Evolutionary conservation across 140 eudicot species (phyloP), one percentile per base, ranked within the genome.

Genomic region (Bidens hawaiensis): DNA sequence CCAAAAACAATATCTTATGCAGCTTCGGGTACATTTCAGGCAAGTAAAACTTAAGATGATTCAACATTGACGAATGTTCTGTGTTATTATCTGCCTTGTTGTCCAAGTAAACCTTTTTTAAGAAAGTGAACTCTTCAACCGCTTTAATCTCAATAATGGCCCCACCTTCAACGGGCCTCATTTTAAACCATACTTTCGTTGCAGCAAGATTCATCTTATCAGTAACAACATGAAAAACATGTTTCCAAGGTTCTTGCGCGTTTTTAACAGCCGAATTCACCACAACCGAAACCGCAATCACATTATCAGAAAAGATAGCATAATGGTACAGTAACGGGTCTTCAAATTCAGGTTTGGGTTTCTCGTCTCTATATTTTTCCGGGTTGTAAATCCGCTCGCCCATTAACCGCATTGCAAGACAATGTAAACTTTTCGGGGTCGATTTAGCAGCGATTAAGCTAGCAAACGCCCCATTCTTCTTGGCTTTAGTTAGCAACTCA

Each of bases 101-200:
- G 43, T 55, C 77, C 41, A 81, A 74, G 77, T 76, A 75, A 52
- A 68, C 76, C 28, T 72, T 80, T 75, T 64, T 84, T 67, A 84
- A 73, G 50, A 84, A 84, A 1, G 65, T 48, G 62, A 54, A 81
- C 48, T 78, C 83, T 58, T 84, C 84, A 24, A 77, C 62, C 0
- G 82, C 69, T 43, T 84, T 84, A 45, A 84, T 76, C 75, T 84
- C 93, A 46, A 84, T 71, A 72, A 64, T 75, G 6, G 87, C 93
- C 31, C 85, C 85, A 11, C 84, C 78, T 43, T 46, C 72, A 5
- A 81, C 67, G 4, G 87, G 93, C 57, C 87, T 81, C 87, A 59
- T 84, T 77, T 75, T 81, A 65, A 84, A 84, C 84, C 86, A 84
- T 55, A 84, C 93, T 75, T 81, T 84, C 79, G 79, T 84, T 26